phyloP scores from a whole-genome alignment of 257 asterid genomes.

The Craterostigma plantagineum region DNA sequence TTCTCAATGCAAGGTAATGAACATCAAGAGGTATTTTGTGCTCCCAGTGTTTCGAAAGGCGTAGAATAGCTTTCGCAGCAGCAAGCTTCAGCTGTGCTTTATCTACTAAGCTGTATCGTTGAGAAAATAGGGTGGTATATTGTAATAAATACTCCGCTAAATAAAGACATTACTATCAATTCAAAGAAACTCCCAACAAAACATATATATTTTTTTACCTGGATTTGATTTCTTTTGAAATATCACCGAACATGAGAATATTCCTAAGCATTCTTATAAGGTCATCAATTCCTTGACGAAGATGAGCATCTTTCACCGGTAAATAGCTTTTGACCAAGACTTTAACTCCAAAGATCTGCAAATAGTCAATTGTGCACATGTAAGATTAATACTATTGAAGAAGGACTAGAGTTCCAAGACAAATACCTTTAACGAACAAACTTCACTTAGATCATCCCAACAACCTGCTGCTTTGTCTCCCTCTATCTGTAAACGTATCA shows the following conservation, averaged over 20 bases:
- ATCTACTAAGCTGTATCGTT: constrained; percentile 54
- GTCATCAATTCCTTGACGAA: constrained; percentile 75
- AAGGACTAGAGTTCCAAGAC: constrained; percentile 8
- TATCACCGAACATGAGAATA: constrained; percentile 62
- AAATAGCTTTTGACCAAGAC: constrained; percentile 91
- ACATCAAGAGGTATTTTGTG: constrained; percentile 78
- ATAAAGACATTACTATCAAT: too few species aligned
- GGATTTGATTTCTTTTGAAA: constrained; percentile 50
- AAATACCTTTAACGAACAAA: constrained; percentile 74
- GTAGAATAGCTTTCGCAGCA: constrained; percentile 96
- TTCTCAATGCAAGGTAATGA: constrained; percentile 56
- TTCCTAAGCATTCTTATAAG: constrained; percentile 52
- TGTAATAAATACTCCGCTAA: constrained; percentile 5
- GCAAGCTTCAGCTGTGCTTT: constrained; percentile 89
- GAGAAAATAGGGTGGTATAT: constrained; percentile 11
- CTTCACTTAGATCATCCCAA: constrained; percentile 90
- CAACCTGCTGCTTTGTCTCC: constrained; percentile 36
- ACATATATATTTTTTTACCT: too few species aligned
- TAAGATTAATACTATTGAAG: not conserved
- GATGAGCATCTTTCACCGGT: constrained; percentile 92
- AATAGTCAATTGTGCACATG: constrained; percentile 10
- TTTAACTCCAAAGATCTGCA: constrained; percentile 79
- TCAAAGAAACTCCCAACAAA: not conserved
- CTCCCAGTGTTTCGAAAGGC: constrained; percentile 88
- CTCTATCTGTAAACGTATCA: constrained; percentile 33